These are phyloP conservation scores for Globisporangium spiculum DNA, from an alignment of 352 stramenopile genomes.

Conservation along the genomic window DNA sequence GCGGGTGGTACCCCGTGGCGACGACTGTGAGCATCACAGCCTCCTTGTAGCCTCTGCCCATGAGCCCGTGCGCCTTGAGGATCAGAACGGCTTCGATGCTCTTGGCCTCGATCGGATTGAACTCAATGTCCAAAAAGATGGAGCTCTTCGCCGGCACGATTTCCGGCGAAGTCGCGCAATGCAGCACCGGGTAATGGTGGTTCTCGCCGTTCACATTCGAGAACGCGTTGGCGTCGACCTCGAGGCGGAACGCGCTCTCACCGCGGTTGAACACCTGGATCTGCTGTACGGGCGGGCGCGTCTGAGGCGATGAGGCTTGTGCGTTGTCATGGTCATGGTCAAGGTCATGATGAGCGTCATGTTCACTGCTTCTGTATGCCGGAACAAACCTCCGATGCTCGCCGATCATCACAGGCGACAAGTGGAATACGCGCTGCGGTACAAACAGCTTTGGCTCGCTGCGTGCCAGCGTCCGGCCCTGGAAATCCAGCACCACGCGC, in stretches of 20 bases:
- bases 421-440: conserved; percentile 43
- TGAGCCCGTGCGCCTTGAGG: conserved; percentile 66
- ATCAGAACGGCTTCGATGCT: conserved; percentile 50
- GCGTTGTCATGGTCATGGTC: conserved; percentile 2
- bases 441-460: conserved; percentile 72
- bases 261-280: conserved; percentile 77
- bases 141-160: conserved; percentile 63
- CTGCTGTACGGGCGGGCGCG: conserved; percentile 57
- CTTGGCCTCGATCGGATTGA: conserved; percentile 66
- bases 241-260: conserved; percentile 62
- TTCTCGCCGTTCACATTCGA: conserved; percentile 48
- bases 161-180: conserved; percentile 44
- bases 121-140: conserved; percentile 69
- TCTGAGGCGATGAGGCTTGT: neutral
- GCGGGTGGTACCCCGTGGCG: conserved; percentile 56
- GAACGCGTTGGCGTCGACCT: conserved; percentile 58
- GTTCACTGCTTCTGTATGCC: neutral
- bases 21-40: conserved; percentile 58
- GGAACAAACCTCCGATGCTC: conserved; percentile 37
- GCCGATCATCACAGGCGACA: conserved; percentile 74
- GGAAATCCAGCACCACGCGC: conserved; percentile 79
- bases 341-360: neutral
- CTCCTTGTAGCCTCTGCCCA: conserved; percentile 68
- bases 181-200: conserved; percentile 55
- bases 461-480: conserved; percentile 72